Evolutionary conservation across 352 stramenopile species (phyloP).

Genomic region (Phytopythium delawarense): DNA sequence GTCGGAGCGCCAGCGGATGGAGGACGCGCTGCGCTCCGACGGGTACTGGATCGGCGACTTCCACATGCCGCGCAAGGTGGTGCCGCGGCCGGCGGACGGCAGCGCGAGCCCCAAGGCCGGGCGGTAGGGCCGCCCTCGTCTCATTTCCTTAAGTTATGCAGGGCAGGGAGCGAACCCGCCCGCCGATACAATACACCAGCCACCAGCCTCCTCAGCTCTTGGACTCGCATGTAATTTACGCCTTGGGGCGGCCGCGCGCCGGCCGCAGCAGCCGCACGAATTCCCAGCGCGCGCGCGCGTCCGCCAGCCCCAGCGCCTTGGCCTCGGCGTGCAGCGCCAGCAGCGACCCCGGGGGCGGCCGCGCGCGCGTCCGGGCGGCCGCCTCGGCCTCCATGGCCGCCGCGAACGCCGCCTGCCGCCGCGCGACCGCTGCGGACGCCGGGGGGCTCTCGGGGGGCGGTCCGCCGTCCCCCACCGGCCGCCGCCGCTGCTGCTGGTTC

Average conservation of each 20-base stretch:
- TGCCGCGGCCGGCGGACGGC: conserved; percentile 22
- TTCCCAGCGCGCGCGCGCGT: conserved; percentile 33
- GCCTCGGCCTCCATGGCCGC: conserved; percentile 5
- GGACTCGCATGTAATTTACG: too few relatives aligned
- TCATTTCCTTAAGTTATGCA: conserved; percentile 1
- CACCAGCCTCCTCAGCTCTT: background rate
- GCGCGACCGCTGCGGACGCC: conserved; percentile 18
- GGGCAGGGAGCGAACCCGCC: background rate
- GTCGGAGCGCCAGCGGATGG: conserved; percentile 42
- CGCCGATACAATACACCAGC: background rate
- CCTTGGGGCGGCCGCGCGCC: too few relatives aligned
- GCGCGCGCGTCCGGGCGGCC: background rate
- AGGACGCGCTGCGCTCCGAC: conserved; percentile 53
- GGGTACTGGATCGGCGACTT: conserved; percentile 83
- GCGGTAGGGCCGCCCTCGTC: background rate
- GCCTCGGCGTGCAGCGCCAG: conserved; percentile 42
- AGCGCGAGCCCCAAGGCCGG: conserved; percentile 9
- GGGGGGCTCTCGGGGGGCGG: too few relatives aligned
- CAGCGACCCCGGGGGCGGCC: background rate
- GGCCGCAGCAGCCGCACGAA: conserved; percentile 27
- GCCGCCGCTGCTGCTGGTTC: conserved; percentile 7
- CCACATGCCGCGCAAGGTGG: conserved; percentile 36
- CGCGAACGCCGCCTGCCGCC: conserved; percentile 40
- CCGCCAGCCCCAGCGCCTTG: conserved; percentile 21
- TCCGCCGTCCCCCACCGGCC: too few relatives aligned